These are phyloP conservation scores for Capsicum rhomboideum DNA, from an alignment of 257 asterid species.

Conservation along the genomic window DNA sequence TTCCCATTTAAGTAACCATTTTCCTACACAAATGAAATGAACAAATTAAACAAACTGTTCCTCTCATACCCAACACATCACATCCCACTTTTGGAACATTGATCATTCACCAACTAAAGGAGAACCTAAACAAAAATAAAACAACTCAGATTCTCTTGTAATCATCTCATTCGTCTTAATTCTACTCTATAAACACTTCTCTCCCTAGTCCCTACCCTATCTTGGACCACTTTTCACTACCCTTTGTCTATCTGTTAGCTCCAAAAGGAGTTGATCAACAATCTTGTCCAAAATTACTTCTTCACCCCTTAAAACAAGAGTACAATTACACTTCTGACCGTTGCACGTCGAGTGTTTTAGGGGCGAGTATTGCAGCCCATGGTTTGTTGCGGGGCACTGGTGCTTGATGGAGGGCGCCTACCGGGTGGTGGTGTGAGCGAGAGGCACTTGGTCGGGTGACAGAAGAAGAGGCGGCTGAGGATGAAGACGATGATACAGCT, in stretches of 20 bases:
- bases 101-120: conserved; percentile 7
- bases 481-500: conserved; percentile 30
- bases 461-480: conserved; percentile 12
- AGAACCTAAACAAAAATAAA: not conserved
- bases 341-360: conserved; percentile 23
- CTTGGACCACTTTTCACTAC: conserved; percentile 18
- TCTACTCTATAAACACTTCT: conserved; percentile 13
- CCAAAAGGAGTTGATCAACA: not conserved
- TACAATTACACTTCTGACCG: conserved; percentile 17
- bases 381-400: conserved; percentile 33
- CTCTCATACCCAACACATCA: conserved; percentile 20
- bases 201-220: conserved; percentile 1
- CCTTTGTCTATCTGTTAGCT: conserved; percentile 1
- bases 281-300: not conserved
- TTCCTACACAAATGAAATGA: not conserved
- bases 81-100: conserved; percentile 5
- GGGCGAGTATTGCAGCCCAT: conserved; percentile 49
- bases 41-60: conserved; percentile 7
- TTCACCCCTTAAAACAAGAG: not conserved
- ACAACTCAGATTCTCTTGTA: not conserved
- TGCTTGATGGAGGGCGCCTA: conserved; percentile 18
- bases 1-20: not conserved
- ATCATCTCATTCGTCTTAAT: conserved; percentile 1
- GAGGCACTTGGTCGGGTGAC: conserved; percentile 15
- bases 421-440: conserved; percentile 7